These are phyloP conservation scores for Aspergillus costaricaensis DNA, from an alignment of 2,329 filamentous ascomycete genomes.

Conservation along the genomic window DNA sequence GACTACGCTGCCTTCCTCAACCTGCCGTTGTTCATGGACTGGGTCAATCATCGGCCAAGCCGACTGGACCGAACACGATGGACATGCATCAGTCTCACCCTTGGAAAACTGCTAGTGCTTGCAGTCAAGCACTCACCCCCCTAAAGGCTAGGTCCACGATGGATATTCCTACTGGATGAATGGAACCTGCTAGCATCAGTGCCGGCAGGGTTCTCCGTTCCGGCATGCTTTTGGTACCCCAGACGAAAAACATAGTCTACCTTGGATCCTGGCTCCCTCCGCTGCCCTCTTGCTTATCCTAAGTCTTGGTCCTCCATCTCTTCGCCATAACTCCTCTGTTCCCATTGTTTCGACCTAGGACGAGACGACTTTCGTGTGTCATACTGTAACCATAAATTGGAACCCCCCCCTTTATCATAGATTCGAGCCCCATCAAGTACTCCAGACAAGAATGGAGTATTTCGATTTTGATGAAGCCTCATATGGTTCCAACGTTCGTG, in stretches of 20 bases:
- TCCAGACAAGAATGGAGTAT: slow-evolving; percentile 44
- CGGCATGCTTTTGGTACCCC: slow-evolving; percentile 8
- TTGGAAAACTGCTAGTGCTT: not conserved
- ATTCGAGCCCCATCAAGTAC: not conserved
- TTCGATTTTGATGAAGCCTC: slow-evolving; percentile 52
- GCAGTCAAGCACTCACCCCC: not conserved
- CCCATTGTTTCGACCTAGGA: not conserved
- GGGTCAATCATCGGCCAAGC: not conserved
- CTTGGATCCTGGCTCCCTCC: slow-evolving; percentile 1
- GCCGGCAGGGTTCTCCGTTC: not conserved
- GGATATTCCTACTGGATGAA: not conserved
- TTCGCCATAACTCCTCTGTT: not conserved
- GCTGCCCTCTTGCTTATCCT: not conserved
- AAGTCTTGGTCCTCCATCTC: slow-evolving; percentile 3
- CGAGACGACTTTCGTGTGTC: not conserved
- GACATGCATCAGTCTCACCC: not conserved
- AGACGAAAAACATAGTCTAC: slow-evolving; percentile 11
- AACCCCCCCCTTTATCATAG: not conserved
- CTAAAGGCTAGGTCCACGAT: not conserved
- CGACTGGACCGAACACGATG: not conserved
- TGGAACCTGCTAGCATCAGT: not conserved
- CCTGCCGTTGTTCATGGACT: not conserved
- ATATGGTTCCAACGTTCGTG: slow-evolving; percentile 36
- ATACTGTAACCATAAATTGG: not conserved
- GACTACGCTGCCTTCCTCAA: slow-evolving; percentile 3